Evolutionary conservation across 2,329 filamentous ascomycete genomes (phyloP).

Genomic region (Penicillium sp.): DNA sequence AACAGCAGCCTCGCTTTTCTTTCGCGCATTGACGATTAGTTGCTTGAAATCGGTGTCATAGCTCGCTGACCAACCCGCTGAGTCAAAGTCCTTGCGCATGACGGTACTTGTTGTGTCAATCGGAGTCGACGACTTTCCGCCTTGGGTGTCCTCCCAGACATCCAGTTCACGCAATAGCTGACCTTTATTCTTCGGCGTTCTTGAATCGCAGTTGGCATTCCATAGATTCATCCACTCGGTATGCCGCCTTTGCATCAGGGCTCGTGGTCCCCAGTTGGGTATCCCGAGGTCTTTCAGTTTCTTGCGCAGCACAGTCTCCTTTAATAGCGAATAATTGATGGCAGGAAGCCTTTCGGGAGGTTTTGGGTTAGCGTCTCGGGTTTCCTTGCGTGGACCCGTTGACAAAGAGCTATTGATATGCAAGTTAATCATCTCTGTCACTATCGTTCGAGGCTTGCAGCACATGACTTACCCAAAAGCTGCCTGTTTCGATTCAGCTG

Average conservation of each 20-base stretch:
- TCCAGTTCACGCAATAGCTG: constrained; percentile 81
- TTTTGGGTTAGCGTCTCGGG: constrained; percentile 35
- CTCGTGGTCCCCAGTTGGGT: constrained; percentile 69
- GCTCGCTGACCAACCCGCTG: constrained; percentile 71
- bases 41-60: constrained; percentile 78
- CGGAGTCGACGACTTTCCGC: constrained; percentile 56
- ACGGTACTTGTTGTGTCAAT: constrained; percentile 52
- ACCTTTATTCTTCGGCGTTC: constrained; percentile 68
- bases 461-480: constrained; percentile 34
- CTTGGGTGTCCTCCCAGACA: constrained; percentile 84
- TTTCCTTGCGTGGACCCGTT: constrained; percentile 20
- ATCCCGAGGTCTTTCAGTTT: constrained; percentile 84
- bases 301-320: constrained; percentile 75
- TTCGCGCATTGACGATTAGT: constrained; percentile 75
- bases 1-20: constrained; percentile 49
- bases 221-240: constrained; percentile 94
- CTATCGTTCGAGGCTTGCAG: constrained; percentile 1
- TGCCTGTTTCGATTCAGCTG: constrained; percentile 23
- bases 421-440: constrained; percentile 24
- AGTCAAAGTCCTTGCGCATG: constrained; percentile 89
- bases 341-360: constrained; percentile 71
- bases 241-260: constrained; percentile 77
- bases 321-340: constrained; percentile 86
- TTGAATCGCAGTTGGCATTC: constrained; percentile 95
- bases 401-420: constrained; percentile 28